Base-by-base conservation (phyloP, 2,329 filamentous ascomycete species). In the Diaporthe sp. region DNA sequence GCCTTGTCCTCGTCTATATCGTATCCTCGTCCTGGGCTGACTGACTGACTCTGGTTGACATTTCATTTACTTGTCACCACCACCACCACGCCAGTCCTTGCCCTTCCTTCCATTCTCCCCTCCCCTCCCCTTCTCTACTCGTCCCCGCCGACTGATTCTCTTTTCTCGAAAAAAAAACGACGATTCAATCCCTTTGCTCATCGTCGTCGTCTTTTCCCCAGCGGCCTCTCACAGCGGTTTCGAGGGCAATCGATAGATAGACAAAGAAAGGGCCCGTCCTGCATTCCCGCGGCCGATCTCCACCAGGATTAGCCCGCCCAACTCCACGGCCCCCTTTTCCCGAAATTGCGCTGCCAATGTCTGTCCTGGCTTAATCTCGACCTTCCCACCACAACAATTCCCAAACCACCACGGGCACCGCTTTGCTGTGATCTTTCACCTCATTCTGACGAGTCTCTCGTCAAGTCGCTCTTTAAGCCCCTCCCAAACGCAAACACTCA, bases 381-480 rank as follows among this genome's bases (percentile, higher is more conserved):
- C 67, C 52, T 73, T 40, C 58, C 42, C 60, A 74, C 71, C 52
- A 64, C 35, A 47, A 73, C 73, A 69, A 25, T 54, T 40, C 57
- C 58, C 64, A 74, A 64, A 74, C 66, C 68, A 61, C 64, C 50
- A 75, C 76, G 74, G 70, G 47, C 61, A 58, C 25, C 74, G 70
- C 78, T 76, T 76, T 73, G 77, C 76, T 67, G 71, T 74, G 74
- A 70, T 68, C 55, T 38, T 50, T 45, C 67, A 66, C 66, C 74
- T 72, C 76, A 74, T 77, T 81, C 82, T 79, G 85, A 85, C 85
- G 84, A 85, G 73, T 78, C 82, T 83, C 81, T 85, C 85, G 85
- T 86, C 85, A 81, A 84, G 84, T 84, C 86, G 80, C 86, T 87
- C 86, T 86, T 86, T 79, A 77, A 76, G 77, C 71, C 52, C 52